Evolutionary conservation across 805 yeast species (phyloP).

Genomic region (Metschnikowia chrysomelidarum): DNA sequence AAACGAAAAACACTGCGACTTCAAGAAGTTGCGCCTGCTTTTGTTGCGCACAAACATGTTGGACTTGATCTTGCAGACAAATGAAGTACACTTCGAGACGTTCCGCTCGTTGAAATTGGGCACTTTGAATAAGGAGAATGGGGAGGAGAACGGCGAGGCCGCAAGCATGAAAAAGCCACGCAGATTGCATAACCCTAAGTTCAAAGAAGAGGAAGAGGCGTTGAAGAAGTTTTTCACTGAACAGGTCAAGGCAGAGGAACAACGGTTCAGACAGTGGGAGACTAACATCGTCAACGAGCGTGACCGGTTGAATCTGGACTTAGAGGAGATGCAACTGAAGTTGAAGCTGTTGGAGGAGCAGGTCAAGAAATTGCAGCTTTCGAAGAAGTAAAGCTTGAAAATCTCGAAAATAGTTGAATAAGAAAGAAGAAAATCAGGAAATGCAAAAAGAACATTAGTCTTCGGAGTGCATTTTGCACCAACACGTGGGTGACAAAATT

Average conservation of each 20-base stretch:
- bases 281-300: slow-evolving; percentile 93
- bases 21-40: slow-evolving; percentile 74
- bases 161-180: slow-evolving; percentile 48
- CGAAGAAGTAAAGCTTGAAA: slow-evolving; percentile 21
- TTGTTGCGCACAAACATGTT: slow-evolving; percentile 80
- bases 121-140: slow-evolving; percentile 30
- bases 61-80: slow-evolving; percentile 75
- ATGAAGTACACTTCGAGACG: slow-evolving; percentile 77
- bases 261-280: slow-evolving; percentile 98
- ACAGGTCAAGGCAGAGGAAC: slow-evolving; percentile 94
- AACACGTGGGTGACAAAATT: too few species aligned
- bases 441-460: too few species aligned
- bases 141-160: slow-evolving; percentile 20
- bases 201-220: slow-evolving; percentile 93
- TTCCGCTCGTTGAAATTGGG: slow-evolving; percentile 73
- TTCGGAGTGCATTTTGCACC: too few species aligned
- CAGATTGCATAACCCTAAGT: slow-evolving; percentile 76
- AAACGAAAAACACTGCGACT: slow-evolving; percentile 82
- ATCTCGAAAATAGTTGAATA: too few species aligned
- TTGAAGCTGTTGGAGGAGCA: slow-evolving; percentile 73
- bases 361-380: slow-evolving; percentile 55
- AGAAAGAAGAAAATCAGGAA: background rate
- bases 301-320: slow-evolving; percentile 88
- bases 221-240: slow-evolving; percentile 93
- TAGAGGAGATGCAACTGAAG: slow-evolving; percentile 82